Conservation (phyloP, 192 early-diverging fungal species). For the Coemansia sp. region DNA sequence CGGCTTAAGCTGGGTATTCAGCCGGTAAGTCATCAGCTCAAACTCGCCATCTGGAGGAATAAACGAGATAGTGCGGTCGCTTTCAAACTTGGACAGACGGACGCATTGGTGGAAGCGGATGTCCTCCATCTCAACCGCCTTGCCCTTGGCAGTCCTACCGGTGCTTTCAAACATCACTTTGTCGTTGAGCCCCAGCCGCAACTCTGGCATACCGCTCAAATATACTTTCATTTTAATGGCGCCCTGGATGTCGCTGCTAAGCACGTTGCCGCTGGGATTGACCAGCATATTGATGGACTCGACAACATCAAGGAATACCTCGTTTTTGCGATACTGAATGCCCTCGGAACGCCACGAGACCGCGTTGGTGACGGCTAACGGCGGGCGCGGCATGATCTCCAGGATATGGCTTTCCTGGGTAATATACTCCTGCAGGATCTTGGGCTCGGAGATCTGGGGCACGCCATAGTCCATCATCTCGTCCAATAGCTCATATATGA, state of each 20-base stretch:
- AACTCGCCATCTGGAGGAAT: constrained; percentile 91
- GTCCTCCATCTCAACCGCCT: constrained; percentile 89
- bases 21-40: constrained; percentile 86
- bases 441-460: constrained; percentile 85
- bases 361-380: constrained; percentile 76
- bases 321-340: constrained; percentile 72
- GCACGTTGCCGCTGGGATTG: constrained; percentile 60
- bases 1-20: constrained; percentile 81
- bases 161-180: constrained; percentile 93
- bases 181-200: constrained; percentile 82
- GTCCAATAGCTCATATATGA: constrained; percentile 85
- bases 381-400: constrained; percentile 84
- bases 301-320: constrained; percentile 73
- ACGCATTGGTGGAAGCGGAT: constrained; percentile 91
- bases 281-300: constrained; percentile 73
- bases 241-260: constrained; percentile 74
- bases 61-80: constrained; percentile 84
- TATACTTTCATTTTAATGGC: constrained; percentile 84
- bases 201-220: constrained; percentile 83
- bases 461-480: constrained; percentile 94
- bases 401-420: constrained; percentile 96
- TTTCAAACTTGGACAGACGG: constrained; percentile 80
- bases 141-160: constrained; percentile 66
- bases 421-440: constrained; percentile 91
- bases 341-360: constrained; percentile 72